A percentile compares a stretch with the other conserved stretches of the same genome.
These are phyloP conservation scores for Verbascum thapsus DNA, from an alignment of 257 asterid species.

Conservation along the genomic window DNA sequence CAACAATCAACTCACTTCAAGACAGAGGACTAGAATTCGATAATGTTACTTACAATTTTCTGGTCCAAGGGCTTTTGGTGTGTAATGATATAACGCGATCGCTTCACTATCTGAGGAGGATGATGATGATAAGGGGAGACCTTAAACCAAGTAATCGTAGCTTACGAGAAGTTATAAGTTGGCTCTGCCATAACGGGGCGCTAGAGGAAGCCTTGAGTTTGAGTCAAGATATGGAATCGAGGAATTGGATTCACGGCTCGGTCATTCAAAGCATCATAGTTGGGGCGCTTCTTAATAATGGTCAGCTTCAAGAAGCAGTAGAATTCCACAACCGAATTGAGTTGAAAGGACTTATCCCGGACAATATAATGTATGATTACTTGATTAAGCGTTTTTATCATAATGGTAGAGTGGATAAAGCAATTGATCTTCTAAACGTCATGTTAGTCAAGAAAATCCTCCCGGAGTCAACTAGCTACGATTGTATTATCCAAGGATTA, in stretches of 20 bases:
- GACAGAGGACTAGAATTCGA: constrained; percentile 52
- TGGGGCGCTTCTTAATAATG: constrained; percentile 41
- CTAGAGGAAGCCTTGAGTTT: constrained; percentile 54
- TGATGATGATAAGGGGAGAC: constrained; percentile 70
- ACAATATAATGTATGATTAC: constrained; percentile 47
- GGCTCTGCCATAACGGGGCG: constrained; percentile 46
- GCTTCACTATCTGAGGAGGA: constrained; percentile 44
- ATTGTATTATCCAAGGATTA: constrained; percentile 52
- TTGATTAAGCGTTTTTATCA: constrained; percentile 63
- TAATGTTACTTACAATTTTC: constrained; percentile 50
- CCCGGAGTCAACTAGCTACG: constrained; percentile 63
- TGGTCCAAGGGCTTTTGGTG: constrained; percentile 50
- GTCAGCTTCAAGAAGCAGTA: constrained; percentile 51
- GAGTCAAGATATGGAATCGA: constrained; percentile 65
- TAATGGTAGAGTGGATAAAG: constrained; percentile 54
- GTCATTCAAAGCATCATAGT: constrained; percentile 52
- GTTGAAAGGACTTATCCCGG: constrained; percentile 43
- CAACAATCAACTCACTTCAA: constrained; percentile 39
- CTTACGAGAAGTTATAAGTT: constrained; percentile 48
- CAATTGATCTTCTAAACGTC: constrained; percentile 57
- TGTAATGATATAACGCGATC: constrained; percentile 44
- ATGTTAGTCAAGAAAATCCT: constrained; percentile 57
- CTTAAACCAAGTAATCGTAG: constrained; percentile 65
- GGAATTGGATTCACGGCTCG: constrained; percentile 64
- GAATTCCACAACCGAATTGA: constrained; percentile 54